Evolutionary conservation across 768 basidiomycete species (phyloP).

Genomic region (Lentinula sp.): DNA sequence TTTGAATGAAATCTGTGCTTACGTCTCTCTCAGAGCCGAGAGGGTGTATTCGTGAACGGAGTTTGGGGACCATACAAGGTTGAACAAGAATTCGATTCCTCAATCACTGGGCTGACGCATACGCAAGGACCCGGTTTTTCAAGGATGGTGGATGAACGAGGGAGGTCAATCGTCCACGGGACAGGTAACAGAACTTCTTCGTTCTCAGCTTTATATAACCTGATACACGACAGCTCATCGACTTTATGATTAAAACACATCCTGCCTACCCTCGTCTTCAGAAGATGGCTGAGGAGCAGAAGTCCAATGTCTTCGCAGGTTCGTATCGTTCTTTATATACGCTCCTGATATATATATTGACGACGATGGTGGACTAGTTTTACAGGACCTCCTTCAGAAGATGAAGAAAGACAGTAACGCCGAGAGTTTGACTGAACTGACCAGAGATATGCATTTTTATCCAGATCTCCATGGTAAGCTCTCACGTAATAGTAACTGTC

Average conservation of each 20-base stretch:
- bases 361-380: slow-evolving; percentile 34
- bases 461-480: slow-evolving; percentile 84
- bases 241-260: slow-evolving; percentile 92
- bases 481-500: neutral
- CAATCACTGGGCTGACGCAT: slow-evolving; percentile 1
- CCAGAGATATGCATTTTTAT: slow-evolving; percentile 89
- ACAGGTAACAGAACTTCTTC: slow-evolving; percentile 42
- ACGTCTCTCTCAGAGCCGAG: slow-evolving; percentile 47
- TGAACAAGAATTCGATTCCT: neutral
- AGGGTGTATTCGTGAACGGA: slow-evolving; percentile 83
- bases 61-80: slow-evolving; percentile 92
- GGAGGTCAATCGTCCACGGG: slow-evolving; percentile 98
- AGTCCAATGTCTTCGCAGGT: slow-evolving; percentile 57
- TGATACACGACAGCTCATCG: slow-evolving; percentile 61
- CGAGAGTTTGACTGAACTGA: slow-evolving; percentile 73
- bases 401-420: slow-evolving; percentile 49
- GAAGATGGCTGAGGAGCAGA: slow-evolving; percentile 51
- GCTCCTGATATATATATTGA: neutral
- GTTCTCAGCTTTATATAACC: neutral
- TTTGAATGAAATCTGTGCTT: neutral
- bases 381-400: slow-evolving; percentile 68
- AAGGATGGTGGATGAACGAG: slow-evolving; percentile 99
- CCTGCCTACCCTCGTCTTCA: slow-evolving; percentile 73
- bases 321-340: slow-evolving; percentile 9
- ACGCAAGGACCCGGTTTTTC: slow-evolving; percentile 77